Evolutionary conservation across 495 filamentous ascomycete species (phyloP).

Genomic region (Xylaria castorea): DNA sequence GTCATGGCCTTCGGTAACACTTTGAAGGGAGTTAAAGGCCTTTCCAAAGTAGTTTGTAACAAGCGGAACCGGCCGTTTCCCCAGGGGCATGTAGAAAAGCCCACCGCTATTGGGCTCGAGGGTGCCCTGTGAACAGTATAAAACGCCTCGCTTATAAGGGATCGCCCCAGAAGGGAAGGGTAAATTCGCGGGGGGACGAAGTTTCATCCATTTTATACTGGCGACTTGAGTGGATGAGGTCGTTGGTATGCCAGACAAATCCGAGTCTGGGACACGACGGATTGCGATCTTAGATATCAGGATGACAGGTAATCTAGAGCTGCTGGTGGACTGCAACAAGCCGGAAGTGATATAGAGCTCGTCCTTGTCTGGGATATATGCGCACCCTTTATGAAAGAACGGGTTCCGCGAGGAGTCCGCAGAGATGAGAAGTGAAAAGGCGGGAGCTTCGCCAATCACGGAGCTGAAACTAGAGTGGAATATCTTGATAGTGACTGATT

Average conservation of each 20-base stretch:
- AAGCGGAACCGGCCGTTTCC: slow-evolving; percentile 44
- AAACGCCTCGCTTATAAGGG: slow-evolving; percentile 37
- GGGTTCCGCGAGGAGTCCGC: slow-evolving; percentile 44
- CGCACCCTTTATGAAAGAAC: slow-evolving; percentile 68
- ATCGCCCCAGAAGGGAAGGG: slow-evolving; percentile 62
- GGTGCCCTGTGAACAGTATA: slow-evolving; percentile 63
- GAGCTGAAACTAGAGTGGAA: slow-evolving; percentile 35
- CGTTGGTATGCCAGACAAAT: not conserved
- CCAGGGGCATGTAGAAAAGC: slow-evolving; percentile 56
- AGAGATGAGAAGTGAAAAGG: slow-evolving; percentile 49
- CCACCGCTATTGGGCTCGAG: slow-evolving; percentile 51
- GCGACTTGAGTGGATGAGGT: slow-evolving; percentile 21
- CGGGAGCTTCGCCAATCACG: slow-evolving; percentile 29
- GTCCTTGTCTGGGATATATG: slow-evolving; percentile 47
- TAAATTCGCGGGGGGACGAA: slow-evolving; percentile 52
- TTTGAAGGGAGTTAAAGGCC: slow-evolving; percentile 57
- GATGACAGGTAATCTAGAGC: slow-evolving; percentile 48
- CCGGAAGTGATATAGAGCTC: slow-evolving; percentile 68
- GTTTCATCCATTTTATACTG: slow-evolving; percentile 50
- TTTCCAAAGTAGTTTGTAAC: slow-evolving; percentile 51
- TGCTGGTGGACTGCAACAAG: slow-evolving; percentile 47
- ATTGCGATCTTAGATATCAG: slow-evolving; percentile 52
- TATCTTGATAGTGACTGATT: slow-evolving; percentile 32
- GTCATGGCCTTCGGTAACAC: slow-evolving; percentile 46
- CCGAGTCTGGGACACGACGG: slow-evolving; percentile 27